Evolutionary conservation across 1,139 yeast genomes (phyloP).

Genomic region (Suhomyces bokatorum): DNA sequence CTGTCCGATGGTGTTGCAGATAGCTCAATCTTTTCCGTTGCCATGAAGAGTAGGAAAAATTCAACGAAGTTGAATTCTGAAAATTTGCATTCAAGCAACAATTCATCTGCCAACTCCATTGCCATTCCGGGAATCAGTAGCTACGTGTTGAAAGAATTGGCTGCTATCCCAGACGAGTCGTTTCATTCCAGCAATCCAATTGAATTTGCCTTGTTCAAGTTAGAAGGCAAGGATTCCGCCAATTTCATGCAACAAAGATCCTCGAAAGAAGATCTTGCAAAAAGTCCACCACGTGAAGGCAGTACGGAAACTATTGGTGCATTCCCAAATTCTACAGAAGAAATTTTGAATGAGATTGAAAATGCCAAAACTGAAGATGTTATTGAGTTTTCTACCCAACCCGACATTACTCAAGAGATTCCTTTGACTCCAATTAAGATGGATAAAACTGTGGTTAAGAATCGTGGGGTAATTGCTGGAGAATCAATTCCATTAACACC

Average conservation of each 20-base stretch:
- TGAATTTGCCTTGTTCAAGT: constrained; percentile 68
- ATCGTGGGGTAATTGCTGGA: not conserved
- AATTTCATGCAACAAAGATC: constrained; percentile 1
- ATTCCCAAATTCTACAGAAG: constrained; percentile 29
- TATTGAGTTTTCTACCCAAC: constrained; percentile 26
- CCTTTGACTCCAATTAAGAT: constrained; percentile 31
- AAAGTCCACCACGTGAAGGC: constrained; percentile 4
- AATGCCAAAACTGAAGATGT: constrained; percentile 42
- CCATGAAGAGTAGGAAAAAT: constrained; percentile 23
- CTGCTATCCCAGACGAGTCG: constrained; percentile 79
- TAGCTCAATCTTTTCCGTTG: constrained; percentile 41
- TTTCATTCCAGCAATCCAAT: constrained; percentile 61
- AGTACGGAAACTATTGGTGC: constrained; percentile 2
- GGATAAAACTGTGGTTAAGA: not conserved
- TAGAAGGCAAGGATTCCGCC: constrained; percentile 61
- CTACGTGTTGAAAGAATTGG: constrained; percentile 65
- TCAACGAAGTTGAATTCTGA: constrained; percentile 19
- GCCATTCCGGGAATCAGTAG: constrained; percentile 65
- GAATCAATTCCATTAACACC: constrained; percentile 9
- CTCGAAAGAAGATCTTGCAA: not conserved
- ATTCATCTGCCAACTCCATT: constrained; percentile 34
- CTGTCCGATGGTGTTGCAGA: constrained; percentile 32
- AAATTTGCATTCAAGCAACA: constrained; percentile 14
- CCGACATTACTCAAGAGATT: constrained; percentile 25
- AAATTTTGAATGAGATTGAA: constrained; percentile 42